Evolutionary conservation across 148 eudicot species (phyloP), one percentile per base, ranked within the genome.

Genomic region (Gaultheria prostrata): DNA sequence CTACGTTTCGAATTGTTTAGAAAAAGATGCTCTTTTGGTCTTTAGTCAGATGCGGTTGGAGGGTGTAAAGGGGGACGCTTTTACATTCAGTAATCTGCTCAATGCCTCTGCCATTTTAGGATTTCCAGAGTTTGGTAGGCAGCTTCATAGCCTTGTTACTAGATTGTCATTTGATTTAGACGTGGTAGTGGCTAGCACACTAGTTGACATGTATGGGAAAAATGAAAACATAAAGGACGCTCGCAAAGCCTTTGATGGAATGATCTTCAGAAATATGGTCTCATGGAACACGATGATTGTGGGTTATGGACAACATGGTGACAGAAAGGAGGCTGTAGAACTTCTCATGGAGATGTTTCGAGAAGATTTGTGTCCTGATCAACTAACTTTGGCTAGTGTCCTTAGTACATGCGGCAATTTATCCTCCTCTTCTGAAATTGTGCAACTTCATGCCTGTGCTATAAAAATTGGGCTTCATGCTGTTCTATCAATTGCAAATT

Each of bases 271-370:
- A 73, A 93, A 92, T 85, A 84, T 88, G 26, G 84, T 91, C 46
- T 88, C 93, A 4, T 93, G 98, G 98, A 95, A 90, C 85, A 89
- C 95, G 49, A 84, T 95, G 88, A 90, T 95, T 79, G 94, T 88
- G 13, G 95, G 95, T 50, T 92, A 90, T 88, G 92, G 92, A 28
- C 89, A 81, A 71, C 54, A 77, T 18, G 86, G 91, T 35, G 85
- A 91, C 54, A 87, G 86, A 75, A 86, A 85, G 79, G 89, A 93
- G 80, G 95, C 95, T 67, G 50, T 90, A 83, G 77, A 87, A 50
- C 89, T 92, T 12, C 82, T 85, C 15, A 57, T 28, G 2, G 79
- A 84, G 46, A 91, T 95, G 97, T 63, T 91, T 70, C 78, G 85
- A 49, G 81, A 76, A 54, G 77, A 85, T 76, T 48, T 90, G 78